phyloP scores from a whole-genome alignment of 345 rosid species.

The Melaleuca alternifolia region DNA sequence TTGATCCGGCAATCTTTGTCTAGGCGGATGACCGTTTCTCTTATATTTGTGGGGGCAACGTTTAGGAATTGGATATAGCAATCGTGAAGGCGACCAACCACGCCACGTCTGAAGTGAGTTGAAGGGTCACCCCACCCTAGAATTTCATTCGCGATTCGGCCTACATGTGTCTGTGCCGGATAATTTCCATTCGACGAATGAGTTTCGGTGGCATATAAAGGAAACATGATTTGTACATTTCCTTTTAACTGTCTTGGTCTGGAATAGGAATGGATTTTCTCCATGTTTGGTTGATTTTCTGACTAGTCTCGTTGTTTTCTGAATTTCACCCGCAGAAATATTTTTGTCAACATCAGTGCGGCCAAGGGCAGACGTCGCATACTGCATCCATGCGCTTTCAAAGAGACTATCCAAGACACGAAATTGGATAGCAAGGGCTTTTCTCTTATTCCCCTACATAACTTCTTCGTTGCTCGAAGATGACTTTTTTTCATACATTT shows the following conservation, averaged over 20 bases:
- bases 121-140: neutral
- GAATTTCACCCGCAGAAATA: constrained; percentile 34
- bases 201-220: neutral
- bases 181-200: neutral
- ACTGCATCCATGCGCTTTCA: constrained; percentile 80
- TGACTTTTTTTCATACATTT: neutral
- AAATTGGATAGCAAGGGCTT: constrained; percentile 65
- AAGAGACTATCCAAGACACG: constrained; percentile 80
- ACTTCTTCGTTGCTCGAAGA: neutral
- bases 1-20: neutral
- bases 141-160: neutral
- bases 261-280: neutral
- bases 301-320: neutral
- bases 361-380: constrained; percentile 93
- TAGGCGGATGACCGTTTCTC: neutral
- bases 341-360: constrained; percentile 86
- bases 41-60: neutral
- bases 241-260: neutral
- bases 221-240: neutral
- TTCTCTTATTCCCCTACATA: neutral
- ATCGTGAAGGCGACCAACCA: constrained; percentile 96
- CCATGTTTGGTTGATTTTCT: neutral
- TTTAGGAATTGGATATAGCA: constrained; percentile 86
- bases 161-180: neutral
- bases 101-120: constrained; percentile 80